Evolutionary conservation across 2,329 filamentous ascomycete species (phyloP).

Genomic region (Stachybotrys echinatus): DNA sequence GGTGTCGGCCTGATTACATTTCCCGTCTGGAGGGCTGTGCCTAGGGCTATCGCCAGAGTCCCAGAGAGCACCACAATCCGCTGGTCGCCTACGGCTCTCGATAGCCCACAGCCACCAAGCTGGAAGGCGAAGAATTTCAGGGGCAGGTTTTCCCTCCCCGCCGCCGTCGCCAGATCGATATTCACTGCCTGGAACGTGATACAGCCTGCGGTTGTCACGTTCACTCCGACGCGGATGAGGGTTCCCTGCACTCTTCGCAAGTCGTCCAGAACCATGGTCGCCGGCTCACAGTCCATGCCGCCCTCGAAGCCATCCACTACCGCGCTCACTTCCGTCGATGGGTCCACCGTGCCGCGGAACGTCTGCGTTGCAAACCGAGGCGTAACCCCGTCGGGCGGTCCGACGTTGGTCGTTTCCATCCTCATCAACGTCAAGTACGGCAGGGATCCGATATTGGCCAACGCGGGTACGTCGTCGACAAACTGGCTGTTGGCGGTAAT

Average conservation of each 20-base stretch:
- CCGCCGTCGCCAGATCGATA: conserved; percentile 3
- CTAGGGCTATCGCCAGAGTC: conserved; percentile 11
- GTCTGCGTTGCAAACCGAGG: conserved; percentile 27
- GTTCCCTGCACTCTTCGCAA: conserved; percentile 12
- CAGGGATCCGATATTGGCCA: conserved; percentile 17
- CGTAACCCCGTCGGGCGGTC: conserved; percentile 25
- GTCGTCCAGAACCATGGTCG: conserved; percentile 14
- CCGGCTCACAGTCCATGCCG: conserved; percentile 23
- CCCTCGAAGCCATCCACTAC: conserved; percentile 28
- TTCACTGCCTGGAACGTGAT: conserved; percentile 8
- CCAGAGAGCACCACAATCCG: conserved; percentile 16
- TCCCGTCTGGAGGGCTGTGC: neutral
- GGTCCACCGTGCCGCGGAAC: conserved; percentile 18
- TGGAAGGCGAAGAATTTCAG: conserved; percentile 12
- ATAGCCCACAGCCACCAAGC: conserved; percentile 11
- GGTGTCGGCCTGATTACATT: neutral
- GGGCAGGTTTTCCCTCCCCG: conserved; percentile 5
- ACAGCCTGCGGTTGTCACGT: conserved; percentile 15
- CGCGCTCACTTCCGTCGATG: conserved; percentile 19
- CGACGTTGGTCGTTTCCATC: conserved; percentile 20
- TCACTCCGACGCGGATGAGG: conserved; percentile 20
- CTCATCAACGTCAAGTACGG: conserved; percentile 27
- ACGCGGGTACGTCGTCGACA: conserved; percentile 14
- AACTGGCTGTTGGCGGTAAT: conserved; percentile 23
- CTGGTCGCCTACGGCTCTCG: conserved; percentile 10